Base-by-base conservation (phyloP, 805 yeast species). In the Schwanniomyces yamadae region DNA sequence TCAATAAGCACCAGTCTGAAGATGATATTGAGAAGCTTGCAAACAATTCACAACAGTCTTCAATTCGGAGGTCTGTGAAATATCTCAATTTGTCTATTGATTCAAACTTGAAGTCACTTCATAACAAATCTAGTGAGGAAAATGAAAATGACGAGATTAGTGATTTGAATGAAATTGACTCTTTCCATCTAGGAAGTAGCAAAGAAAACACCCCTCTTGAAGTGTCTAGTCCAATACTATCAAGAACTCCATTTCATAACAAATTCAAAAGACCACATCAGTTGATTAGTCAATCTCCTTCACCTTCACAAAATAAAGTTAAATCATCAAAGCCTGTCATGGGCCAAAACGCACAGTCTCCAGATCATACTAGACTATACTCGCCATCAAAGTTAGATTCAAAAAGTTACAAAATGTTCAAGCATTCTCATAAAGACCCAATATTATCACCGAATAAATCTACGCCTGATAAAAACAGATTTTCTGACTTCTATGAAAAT, bases 191-290 rank as follows among this genome's bases (percentile, higher is more conserved):
- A 19, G 17, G 18, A 23, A 28, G 11, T 21, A 15, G 15, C 11
- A n/a, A n/a, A 11, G 33, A 33, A 20, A 23, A 24, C 13, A 39
- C 42, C 13, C 49, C 50, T 3, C 39, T 38, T n/a, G 46, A 38
- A 14, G 30, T 31, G 14, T 33, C 48, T 8, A 44, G 49, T 26
- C 53, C 50, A 3, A 34, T 29, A 4, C 22, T 32, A 9, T 23
- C 35, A 24, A 37, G 36, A 28, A 48, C 48, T 21, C 52, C 41
- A 34, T 34, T 37, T 18, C 37, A 33, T 21, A 63, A 61, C 40
- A 66, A 65, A 41, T 68, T 65, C 49, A 68, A 68, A 40, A 50
- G 74, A 22, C 74, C 74, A 1, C 73, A 66, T 44, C 59, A 61
- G 37, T 51, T 68, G 33, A 63, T 68, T 15, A 65, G 71, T 40